Evolutionary conservation across 1,284 basidiomycete species (phyloP), one percentile per base, ranked within the genome.

Genomic region (Tilletiaria anomala): DNA sequence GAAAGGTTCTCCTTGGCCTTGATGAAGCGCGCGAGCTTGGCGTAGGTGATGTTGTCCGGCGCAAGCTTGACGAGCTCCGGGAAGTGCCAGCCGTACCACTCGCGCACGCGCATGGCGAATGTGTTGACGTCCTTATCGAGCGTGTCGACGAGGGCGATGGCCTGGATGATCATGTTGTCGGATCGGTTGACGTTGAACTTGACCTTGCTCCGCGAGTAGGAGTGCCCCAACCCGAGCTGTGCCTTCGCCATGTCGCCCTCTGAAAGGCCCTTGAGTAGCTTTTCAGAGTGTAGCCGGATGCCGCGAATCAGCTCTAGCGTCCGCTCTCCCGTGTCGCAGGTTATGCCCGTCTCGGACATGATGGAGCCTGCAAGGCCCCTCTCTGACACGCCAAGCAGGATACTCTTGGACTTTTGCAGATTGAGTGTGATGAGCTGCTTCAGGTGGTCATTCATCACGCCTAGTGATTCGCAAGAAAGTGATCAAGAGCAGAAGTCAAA

Each of bases 11-110:
- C 68, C 74, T 94, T 93, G 71, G 89, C 80, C 29, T 87, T 86
- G 56, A 97, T 86, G 65, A 88, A 80, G 56, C 82, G 78, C 11
- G 80, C 84, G 35, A 61, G 53, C 70, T 88, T 91, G 46, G 93
- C 87, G 69, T 96, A 97, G 18, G 89, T 88, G 43, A 91, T 73
- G 71, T 93, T 97, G 74, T 97, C 91, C 52, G 81, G 78, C 56
- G 96, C 83, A 68, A 97, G 94, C 73, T 96, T 96, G 58, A 82
- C 84, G 82, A 97, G 86, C 71, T 97, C 91, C 8, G 91, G 91
- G 77, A 96, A 96, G 73, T 97, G 91, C 91, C 91, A 97, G 18
- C 91, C 91, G 65, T 96, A 97, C 91, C 91, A 97, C 76, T 96
- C 91, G 77, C 96, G 96, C 43, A 93, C 86, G 65, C 91, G 78